Evolutionary conservation across 495 filamentous ascomycete genomes (phyloP).

Genomic region (Penicillium ucsense): DNA sequence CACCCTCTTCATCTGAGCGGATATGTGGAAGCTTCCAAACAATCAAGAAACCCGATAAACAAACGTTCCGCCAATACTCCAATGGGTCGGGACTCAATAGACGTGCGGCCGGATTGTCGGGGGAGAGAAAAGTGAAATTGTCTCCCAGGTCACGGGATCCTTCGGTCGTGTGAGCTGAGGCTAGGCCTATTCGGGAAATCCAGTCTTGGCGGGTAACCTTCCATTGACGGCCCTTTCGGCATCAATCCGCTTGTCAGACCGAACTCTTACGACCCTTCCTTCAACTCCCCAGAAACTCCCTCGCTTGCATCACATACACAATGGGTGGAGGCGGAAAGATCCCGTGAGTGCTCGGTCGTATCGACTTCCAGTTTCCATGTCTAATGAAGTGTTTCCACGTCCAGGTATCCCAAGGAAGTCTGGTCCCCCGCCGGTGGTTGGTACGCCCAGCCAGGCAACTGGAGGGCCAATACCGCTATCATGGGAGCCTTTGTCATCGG

Average conservation of each 20-base stretch:
- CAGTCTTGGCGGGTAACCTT: constrained; percentile 26
- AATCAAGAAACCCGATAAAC: constrained; percentile 5
- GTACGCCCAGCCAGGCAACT: constrained; percentile 91
- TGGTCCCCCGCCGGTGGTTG: constrained; percentile 98
- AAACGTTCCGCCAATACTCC: constrained; percentile 9
- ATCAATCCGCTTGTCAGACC: constrained; percentile 17
- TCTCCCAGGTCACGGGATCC: constrained; percentile 37
- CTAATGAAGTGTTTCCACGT: not conserved
- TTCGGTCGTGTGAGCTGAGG: constrained; percentile 26
- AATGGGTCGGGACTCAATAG: constrained; percentile 13
- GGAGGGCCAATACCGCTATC: constrained; percentile 89
- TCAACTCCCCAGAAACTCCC: constrained; percentile 11
- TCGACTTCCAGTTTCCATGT: not conserved
- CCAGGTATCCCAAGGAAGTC: constrained; percentile 95
- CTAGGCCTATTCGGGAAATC: constrained; percentile 20
- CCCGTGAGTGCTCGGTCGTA: constrained; percentile 50
- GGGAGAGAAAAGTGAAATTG: constrained; percentile 36
- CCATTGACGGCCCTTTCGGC: constrained; percentile 28
- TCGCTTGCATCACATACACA: constrained; percentile 24
- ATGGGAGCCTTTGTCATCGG: constrained; percentile 63
- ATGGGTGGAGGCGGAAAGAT: constrained; percentile 69
- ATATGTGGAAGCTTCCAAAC: constrained; percentile 4
- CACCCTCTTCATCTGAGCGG: constrained; percentile 57
- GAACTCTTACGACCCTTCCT: constrained; percentile 16
- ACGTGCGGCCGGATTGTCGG: constrained; percentile 16